Percentiles rank a stretch among this genome's conserved stretches.
Evolutionary conservation across 495 filamentous ascomycete genomes (phyloP).

Genomic region (Penicillium simplicissimum): DNA sequence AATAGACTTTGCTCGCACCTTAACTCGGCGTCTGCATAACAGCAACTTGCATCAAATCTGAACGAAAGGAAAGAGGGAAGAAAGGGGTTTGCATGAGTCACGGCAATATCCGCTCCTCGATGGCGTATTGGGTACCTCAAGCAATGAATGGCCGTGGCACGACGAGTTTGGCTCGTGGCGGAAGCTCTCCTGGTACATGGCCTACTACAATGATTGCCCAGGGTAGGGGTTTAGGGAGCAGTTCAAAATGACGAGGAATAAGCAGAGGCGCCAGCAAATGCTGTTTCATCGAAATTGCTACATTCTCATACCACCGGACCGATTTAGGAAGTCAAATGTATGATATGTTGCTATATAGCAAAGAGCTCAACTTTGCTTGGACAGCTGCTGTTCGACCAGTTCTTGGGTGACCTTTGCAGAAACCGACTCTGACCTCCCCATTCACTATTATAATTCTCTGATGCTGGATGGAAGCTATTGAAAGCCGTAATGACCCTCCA

Average conservation of each 20-base stretch:
- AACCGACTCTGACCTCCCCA: neutral
- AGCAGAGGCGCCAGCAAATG: neutral
- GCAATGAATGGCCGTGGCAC: neutral
- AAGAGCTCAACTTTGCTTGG: neutral
- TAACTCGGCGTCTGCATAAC: slow-evolving; percentile 17
- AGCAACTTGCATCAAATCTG: neutral
- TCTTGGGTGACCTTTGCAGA: neutral
- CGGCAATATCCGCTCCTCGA: neutral
- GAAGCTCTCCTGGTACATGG: neutral
- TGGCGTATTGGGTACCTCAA: neutral
- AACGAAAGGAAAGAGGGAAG: neutral
- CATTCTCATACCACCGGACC: neutral
- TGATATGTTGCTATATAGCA: neutral
- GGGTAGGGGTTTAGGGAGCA: neutral
- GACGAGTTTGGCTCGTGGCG: neutral
- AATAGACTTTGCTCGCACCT: slow-evolving; percentile 20
- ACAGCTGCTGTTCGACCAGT: neutral
- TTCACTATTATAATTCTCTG: neutral
- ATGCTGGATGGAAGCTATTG: neutral
- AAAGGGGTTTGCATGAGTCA: neutral
- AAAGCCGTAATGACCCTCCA: neutral
- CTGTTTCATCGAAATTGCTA: neutral
- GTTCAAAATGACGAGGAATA: neutral
- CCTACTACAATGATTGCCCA: neutral
- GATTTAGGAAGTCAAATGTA: neutral